phyloP scores from a whole-genome alignment of 495 filamentous ascomycete species.

The Astrothelium subdiscretum region DNA sequence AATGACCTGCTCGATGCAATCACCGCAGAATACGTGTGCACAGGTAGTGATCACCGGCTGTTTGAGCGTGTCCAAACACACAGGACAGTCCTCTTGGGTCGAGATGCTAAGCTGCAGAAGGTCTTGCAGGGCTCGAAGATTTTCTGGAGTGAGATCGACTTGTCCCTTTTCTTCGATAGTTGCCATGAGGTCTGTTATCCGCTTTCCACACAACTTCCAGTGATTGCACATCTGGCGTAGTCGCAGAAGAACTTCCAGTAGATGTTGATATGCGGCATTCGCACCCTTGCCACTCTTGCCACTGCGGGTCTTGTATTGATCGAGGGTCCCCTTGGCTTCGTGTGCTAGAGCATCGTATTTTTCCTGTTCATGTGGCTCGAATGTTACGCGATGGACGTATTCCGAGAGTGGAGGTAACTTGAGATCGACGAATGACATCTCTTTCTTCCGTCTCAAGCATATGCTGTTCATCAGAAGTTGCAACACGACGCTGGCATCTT shows the following conservation, averaged over 20 bases:
- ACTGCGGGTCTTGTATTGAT: constrained; percentile 41
- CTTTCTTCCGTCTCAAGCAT: constrained; percentile 74
- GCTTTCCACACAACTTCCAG: constrained; percentile 65
- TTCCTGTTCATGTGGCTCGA: constrained; percentile 60
- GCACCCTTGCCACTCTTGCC: constrained; percentile 29
- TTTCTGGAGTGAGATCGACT: constrained; percentile 63
- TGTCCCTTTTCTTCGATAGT: constrained; percentile 54
- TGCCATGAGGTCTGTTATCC: constrained; percentile 56
- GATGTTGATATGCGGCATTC: constrained; percentile 43
- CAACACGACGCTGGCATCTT: constrained; percentile 50
- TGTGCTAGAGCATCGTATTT: constrained; percentile 69
- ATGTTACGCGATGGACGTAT: constrained; percentile 67
- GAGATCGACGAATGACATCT: constrained; percentile 82
- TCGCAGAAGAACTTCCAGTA: constrained; percentile 75
- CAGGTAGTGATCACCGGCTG: constrained; percentile 79
- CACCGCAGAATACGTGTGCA: constrained; percentile 67
- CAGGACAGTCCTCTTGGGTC: constrained; percentile 68
- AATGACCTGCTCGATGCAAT: constrained; percentile 70
- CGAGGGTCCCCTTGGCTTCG: constrained; percentile 64
- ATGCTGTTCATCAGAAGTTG: constrained; percentile 73
- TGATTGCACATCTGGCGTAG: constrained; percentile 84
- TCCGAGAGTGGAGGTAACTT: constrained; percentile 68
- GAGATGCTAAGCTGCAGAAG: constrained; percentile 71
- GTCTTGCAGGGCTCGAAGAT: constrained; percentile 59
- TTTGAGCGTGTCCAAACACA: constrained; percentile 67